Conservation (phyloP, 163 green algal genomes). For the Picocystis sp. region DNA sequence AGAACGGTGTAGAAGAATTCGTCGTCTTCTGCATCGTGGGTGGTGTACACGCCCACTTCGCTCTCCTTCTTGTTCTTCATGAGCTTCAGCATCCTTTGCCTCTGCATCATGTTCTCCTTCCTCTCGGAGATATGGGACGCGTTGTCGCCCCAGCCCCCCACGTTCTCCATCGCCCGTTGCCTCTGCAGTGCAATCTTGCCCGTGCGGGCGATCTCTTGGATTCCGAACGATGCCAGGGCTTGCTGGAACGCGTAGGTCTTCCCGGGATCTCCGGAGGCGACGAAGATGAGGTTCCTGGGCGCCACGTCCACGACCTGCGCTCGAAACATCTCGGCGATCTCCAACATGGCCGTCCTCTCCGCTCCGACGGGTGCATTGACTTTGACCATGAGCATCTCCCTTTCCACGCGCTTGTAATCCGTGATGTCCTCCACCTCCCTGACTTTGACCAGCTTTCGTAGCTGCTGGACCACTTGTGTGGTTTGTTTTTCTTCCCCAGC, state of each 20-base stretch:
- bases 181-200: slow-evolving; percentile 76
- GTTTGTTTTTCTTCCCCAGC: slow-evolving; percentile 21
- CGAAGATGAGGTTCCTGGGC: slow-evolving; percentile 55
- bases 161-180: slow-evolving; percentile 27
- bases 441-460: slow-evolving; percentile 93
- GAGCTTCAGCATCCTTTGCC: slow-evolving; percentile 3
- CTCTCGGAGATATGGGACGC: neutral
- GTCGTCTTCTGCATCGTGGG: slow-evolving; percentile 4
- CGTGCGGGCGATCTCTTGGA: slow-evolving; percentile 77
- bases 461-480: slow-evolving; percentile 54
- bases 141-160: slow-evolving; percentile 20
- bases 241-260: slow-evolving; percentile 73
- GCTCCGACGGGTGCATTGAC: slow-evolving; percentile 37
- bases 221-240: slow-evolving; percentile 62
- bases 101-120: slow-evolving; percentile 4
- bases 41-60: slow-evolving; percentile 2
- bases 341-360: slow-evolving; percentile 64
- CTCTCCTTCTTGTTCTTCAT: slow-evolving; percentile 10
- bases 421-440: slow-evolving; percentile 93
- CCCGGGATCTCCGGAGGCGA: slow-evolving; percentile 63
- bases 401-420: slow-evolving; percentile 48
- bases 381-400: slow-evolving; percentile 94
- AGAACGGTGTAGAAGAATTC: slow-evolving; percentile 24
- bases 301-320: slow-evolving; percentile 75
- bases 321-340: slow-evolving; percentile 82